Conservation (phyloP, 2,329 filamentous ascomycete species). For the Orbilia quercus region DNA sequence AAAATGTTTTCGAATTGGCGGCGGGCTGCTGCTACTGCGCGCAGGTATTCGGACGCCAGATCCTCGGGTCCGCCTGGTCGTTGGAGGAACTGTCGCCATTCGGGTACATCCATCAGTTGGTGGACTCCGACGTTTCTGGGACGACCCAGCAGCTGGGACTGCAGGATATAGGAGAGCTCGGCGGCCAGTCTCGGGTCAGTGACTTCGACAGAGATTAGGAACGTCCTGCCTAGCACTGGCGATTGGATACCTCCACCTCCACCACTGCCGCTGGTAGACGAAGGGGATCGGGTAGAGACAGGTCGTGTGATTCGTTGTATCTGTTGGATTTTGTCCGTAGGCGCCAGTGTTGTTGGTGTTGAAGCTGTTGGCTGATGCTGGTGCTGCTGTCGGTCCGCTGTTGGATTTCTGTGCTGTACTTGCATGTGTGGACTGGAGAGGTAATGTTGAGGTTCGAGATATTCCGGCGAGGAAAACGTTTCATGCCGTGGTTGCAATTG, state of each 20-base stretch:
- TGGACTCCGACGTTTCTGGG: slow-evolving; percentile 33
- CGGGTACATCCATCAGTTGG: slow-evolving; percentile 42
- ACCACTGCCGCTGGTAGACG: slow-evolving; percentile 11
- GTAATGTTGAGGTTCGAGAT: slow-evolving; percentile 58
- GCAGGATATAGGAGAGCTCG: slow-evolving; percentile 42
- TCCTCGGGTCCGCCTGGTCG: slow-evolving; percentile 36
- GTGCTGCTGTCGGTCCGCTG: slow-evolving; percentile 40
- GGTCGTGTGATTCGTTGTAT: slow-evolving; percentile 56
- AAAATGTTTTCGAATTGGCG: slow-evolving; percentile 44
- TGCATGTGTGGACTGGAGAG: slow-evolving; percentile 49
- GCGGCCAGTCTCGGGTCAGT: slow-evolving; percentile 34
- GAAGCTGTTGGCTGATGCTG: slow-evolving; percentile 50
- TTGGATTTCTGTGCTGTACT: slow-evolving; percentile 45
- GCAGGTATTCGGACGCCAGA: slow-evolving; percentile 46
- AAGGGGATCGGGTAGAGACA: slow-evolving; percentile 33
- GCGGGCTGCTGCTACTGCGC: slow-evolving; percentile 47
- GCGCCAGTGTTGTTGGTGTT: slow-evolving; percentile 51
- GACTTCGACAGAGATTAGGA: slow-evolving; percentile 42
- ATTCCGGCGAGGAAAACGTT: slow-evolving; percentile 50
- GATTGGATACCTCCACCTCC: not conserved
- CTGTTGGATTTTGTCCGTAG: slow-evolving; percentile 59
- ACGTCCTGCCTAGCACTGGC: slow-evolving; percentile 36
- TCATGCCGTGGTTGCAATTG: slow-evolving; percentile 52
- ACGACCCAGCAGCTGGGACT: slow-evolving; percentile 33
- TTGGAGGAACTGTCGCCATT: slow-evolving; percentile 50